A percentile compares a stretch with the other conserved stretches of the same genome.
phyloP scores from a whole-genome alignment of 768 basidiomycete species.

The Leccinum arenicola region DNA sequence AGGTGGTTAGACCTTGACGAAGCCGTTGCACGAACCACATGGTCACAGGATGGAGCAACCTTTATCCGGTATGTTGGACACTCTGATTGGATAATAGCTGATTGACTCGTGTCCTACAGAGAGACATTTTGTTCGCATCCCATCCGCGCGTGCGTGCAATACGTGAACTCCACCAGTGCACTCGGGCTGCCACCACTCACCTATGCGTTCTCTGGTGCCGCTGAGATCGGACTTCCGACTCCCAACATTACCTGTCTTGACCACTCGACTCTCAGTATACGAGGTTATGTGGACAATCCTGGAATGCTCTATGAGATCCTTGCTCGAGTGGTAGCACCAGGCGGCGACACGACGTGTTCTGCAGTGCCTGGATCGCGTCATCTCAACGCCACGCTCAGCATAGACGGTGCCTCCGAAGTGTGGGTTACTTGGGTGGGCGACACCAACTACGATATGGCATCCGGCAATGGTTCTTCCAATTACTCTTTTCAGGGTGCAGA shows the following conservation, averaged over 20 bases:
- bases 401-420: constrained; percentile 47
- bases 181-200: constrained; percentile 39
- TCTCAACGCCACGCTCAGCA: constrained; percentile 47
- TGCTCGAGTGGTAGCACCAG: constrained; percentile 41
- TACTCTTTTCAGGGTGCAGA: constrained; percentile 66
- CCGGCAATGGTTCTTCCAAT: constrained; percentile 51
- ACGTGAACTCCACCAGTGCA: constrained; percentile 37
- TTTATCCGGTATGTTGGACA: constrained; percentile 45
- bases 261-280: constrained; percentile 51
- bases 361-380: constrained; percentile 23
- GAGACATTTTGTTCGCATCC: constrained; percentile 70
- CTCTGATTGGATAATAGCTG: not conserved
- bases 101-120: constrained; percentile 24
- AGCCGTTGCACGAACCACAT: constrained; percentile 53
- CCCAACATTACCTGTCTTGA: constrained; percentile 63
- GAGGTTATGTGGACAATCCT: constrained; percentile 44
- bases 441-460: constrained; percentile 63
- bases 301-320: constrained; percentile 76
- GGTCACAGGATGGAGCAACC: constrained; percentile 50
- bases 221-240: constrained; percentile 47
- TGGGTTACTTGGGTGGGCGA: constrained; percentile 76
- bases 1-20: constrained; percentile 73
- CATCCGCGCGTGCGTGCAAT: constrained; percentile 57
- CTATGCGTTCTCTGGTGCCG: constrained; percentile 44
- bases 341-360: constrained; percentile 34